These are phyloP conservation scores for Seiridium cupressi DNA, from an alignment of 2,329 filamentous ascomycete species.

Conservation along the genomic window DNA sequence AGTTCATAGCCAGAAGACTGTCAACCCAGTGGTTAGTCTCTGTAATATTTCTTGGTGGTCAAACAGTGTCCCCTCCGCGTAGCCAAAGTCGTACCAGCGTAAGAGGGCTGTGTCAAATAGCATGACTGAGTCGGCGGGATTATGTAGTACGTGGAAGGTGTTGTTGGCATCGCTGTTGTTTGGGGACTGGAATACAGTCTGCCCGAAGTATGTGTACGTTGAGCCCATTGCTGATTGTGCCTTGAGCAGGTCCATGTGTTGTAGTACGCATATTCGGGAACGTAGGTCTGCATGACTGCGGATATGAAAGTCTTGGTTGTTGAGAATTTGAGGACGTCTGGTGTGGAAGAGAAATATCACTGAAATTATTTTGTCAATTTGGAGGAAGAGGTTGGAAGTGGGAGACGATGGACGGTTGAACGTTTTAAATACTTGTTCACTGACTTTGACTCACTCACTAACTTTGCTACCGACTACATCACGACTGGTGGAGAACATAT, in stretches of 20 bases:
- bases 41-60: not conserved
- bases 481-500: no score
- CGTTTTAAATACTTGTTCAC: no score
- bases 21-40: not conserved
- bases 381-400: no score
- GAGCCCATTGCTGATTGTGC: not conserved
- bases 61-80: not conserved
- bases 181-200: not conserved
- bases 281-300: not conserved
- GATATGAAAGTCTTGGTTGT: no score
- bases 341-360: no score
- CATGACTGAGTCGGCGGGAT: not conserved
- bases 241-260: not conserved
- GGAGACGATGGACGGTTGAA: no score
- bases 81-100: not conserved
- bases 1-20: not conserved
- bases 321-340: no score
- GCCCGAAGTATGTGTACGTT: not conserved
- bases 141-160: not conserved
- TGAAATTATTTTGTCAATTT: no score
- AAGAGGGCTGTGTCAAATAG: not conserved
- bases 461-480: no score
- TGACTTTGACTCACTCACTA: no score
- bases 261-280: not conserved
- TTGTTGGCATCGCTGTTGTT: not conserved